Percentiles rank a stretch among this genome's conserved stretches.
Conservation (phyloP, 2,329 filamentous ascomycete species). For the Epichloe gansuensis region DNA sequence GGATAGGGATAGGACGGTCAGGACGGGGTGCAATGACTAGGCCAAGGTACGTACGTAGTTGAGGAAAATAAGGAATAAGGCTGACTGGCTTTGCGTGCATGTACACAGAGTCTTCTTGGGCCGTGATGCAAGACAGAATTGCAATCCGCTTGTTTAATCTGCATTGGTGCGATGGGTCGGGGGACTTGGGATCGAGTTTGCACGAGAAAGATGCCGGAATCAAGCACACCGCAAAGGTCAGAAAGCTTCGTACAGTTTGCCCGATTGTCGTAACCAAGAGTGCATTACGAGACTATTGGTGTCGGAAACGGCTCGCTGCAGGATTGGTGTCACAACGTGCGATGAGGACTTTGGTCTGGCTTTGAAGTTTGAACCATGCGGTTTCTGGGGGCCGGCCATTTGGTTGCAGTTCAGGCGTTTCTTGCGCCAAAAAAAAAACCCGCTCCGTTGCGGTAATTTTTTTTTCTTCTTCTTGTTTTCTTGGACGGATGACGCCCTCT, state of each 20-base stretch:
- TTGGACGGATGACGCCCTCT: neutral
- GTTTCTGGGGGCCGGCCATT: neutral
- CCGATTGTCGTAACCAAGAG: neutral
- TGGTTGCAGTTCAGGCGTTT: neutral
- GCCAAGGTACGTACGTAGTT: neutral
- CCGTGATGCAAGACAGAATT: neutral
- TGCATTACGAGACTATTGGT: slow-evolving; percentile 24
- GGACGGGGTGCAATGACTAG: neutral
- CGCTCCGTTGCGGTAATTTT: no score
- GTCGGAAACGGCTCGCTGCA: slow-evolving; percentile 21
- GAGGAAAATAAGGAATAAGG: neutral
- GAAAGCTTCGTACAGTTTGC: neutral
- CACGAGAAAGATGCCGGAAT: neutral
- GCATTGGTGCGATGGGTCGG: neutral
- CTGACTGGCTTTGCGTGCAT: neutral
- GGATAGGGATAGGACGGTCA: neutral
- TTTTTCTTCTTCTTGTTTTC: neutral
- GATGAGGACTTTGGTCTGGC: neutral
- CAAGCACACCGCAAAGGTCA: neutral
- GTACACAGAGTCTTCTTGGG: neutral
- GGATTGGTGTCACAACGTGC: slow-evolving; percentile 14
- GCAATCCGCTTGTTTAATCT: slow-evolving; percentile 1
- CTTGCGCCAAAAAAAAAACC: neutral
- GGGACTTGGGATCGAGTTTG: neutral
- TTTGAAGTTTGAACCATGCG: no score